A percentile compares a stretch with the other conserved stretches of the same genome.
Conservation (phyloP, 2,329 filamentous ascomycete species). For the Neoascochyta sp. region DNA sequence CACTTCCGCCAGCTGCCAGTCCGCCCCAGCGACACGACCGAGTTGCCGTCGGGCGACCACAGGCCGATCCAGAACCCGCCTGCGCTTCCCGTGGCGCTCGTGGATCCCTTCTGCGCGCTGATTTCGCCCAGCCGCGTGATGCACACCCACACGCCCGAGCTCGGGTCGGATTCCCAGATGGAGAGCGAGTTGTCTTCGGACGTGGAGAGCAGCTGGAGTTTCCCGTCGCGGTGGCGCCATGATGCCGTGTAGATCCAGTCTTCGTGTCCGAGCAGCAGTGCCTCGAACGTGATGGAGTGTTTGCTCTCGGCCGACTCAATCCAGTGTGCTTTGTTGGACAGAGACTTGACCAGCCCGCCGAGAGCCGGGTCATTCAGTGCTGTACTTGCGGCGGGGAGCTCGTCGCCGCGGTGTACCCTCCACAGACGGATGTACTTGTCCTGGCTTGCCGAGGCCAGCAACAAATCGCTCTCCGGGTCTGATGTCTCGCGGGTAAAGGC, state of each 20-base stretch:
- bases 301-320: conserved; percentile 59
- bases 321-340: conserved; percentile 85
- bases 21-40: conserved; percentile 77
- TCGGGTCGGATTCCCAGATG: conserved; percentile 82
- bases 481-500: conserved; percentile 66
- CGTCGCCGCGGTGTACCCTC: conserved; percentile 71
- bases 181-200: conserved; percentile 94
- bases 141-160: conserved; percentile 89
- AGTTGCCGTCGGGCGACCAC: conserved; percentile 75
- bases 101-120: conserved; percentile 90
- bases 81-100: conserved; percentile 90
- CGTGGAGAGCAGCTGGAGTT: conserved; percentile 74
- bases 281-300: conserved; percentile 88
- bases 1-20: conserved; percentile 93
- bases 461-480: conserved; percentile 58
- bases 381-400: conserved; percentile 56
- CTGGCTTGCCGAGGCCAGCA: conserved; percentile 91
- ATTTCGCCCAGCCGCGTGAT: conserved; percentile 85
- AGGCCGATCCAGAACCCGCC: conserved; percentile 96
- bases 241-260: conserved; percentile 94
- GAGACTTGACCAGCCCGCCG: conserved; percentile 64
- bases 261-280: conserved; percentile 87
- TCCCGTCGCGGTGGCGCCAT: conserved; percentile 60
- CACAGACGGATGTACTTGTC: conserved; percentile 96
- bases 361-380: conserved; percentile 55